These are phyloP conservation scores for Gentiana dahurica DNA, from an alignment of 257 asterid genomes.

Conservation along the genomic window DNA sequence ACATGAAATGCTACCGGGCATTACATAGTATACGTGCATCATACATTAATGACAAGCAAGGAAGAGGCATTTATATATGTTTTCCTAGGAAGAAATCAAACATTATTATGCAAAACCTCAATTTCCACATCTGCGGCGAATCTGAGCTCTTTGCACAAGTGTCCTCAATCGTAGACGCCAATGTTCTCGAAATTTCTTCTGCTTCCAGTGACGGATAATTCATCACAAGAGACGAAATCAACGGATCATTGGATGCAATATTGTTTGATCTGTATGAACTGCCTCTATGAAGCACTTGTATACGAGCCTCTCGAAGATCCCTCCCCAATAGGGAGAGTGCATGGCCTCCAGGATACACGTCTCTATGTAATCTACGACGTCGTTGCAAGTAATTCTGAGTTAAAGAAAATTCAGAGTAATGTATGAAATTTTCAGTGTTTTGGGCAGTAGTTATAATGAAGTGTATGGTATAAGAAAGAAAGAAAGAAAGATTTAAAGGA, in stretches of 20 bases:
- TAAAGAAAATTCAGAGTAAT: conserved; percentile 22
- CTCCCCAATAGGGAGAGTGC: conserved; percentile 65
- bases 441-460: not conserved
- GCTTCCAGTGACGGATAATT: conserved; percentile 53
- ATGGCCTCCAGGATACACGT: conserved; percentile 58
- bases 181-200: conserved; percentile 63
- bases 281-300: conserved; percentile 76
- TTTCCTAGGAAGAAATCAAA: not conserved
- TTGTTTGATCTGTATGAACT: conserved; percentile 35
- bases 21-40: too few species aligned
- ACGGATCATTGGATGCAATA: conserved; percentile 39
- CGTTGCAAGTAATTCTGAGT: conserved; percentile 54
- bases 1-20: too few species aligned
- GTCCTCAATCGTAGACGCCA: conserved; percentile 56
- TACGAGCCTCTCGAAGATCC: conserved; percentile 82
- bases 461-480: too few species aligned
- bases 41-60: too few species aligned
- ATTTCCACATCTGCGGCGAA: conserved; percentile 44
- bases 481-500: conserved; percentile 23
- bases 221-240: conserved; percentile 52
- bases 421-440: too few species aligned
- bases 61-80: not conserved
- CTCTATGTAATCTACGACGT: conserved; percentile 56
- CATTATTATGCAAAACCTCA: conserved; percentile 38
- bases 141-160: conserved; percentile 23